A percentile compares a stretch with the other conserved stretches of the same genome.
These are phyloP conservation scores for Candida boleticola DNA, from an alignment of 805 yeast genomes.

Conservation along the genomic window DNA sequence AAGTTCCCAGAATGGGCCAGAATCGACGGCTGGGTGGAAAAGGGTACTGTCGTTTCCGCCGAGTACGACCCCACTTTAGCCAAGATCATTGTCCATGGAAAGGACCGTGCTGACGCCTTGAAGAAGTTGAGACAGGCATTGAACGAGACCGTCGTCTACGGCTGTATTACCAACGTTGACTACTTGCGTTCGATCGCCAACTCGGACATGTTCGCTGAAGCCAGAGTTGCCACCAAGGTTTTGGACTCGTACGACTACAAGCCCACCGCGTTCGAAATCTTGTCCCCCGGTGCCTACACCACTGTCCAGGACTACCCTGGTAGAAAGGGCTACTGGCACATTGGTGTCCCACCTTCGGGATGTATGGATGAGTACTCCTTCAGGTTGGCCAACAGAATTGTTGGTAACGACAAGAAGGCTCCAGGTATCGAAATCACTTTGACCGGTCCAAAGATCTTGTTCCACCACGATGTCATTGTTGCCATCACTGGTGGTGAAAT, in stretches of 20 bases:
- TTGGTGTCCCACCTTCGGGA: slow-evolving; percentile 98
- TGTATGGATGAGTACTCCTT: slow-evolving; percentile 96
- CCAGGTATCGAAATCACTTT: slow-evolving; percentile 91
- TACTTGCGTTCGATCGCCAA: slow-evolving; percentile 83
- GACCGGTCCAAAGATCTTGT: slow-evolving; percentile 79
- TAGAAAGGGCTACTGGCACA: slow-evolving; percentile 79
- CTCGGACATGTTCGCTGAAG: slow-evolving; percentile 79
- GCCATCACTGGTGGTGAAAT: slow-evolving; percentile 87
- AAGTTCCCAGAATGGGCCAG: slow-evolving; percentile 88
- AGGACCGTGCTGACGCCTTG: slow-evolving; percentile 82
- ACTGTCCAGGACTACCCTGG: slow-evolving; percentile 98
- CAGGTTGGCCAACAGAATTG: slow-evolving; percentile 84
- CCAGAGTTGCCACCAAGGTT: slow-evolving; percentile 82
- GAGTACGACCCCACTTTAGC: slow-evolving; percentile 97
- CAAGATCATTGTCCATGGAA: slow-evolving; percentile 92
- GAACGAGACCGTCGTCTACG: slow-evolving; percentile 81
- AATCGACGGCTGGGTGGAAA: slow-evolving; percentile 89
- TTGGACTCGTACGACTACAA: slow-evolving; percentile 76
- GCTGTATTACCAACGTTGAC: slow-evolving; percentile 87
- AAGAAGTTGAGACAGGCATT: slow-evolving; percentile 74
- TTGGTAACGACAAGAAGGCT: slow-evolving; percentile 77
- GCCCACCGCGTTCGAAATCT: slow-evolving; percentile 82
- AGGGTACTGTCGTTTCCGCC: slow-evolving; percentile 84
- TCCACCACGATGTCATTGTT: slow-evolving; percentile 77
- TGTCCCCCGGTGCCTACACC: slow-evolving; percentile 73